Conservation (phyloP, 164 flowering plant species). For the Berberis thunbergii region DNA sequence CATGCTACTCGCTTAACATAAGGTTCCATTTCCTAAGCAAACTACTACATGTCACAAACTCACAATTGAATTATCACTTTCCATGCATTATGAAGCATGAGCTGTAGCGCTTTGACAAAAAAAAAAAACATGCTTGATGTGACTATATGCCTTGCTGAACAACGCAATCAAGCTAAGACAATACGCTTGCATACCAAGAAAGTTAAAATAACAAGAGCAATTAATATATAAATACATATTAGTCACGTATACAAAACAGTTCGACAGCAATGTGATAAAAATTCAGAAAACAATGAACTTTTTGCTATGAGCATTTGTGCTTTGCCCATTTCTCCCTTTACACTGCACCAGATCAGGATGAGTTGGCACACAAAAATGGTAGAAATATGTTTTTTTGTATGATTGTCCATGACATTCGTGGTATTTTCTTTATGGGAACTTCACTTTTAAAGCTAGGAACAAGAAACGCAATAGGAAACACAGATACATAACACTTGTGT, state of each 20-base stretch:
- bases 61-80: not conserved
- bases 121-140: not conserved
- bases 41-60: not conserved
- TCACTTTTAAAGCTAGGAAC: no score
- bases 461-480: no score
- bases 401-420: no score
- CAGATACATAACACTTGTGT: no score
- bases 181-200: not conserved
- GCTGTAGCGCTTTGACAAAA: not conserved
- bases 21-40: not conserved
- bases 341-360: no score
- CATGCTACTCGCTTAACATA: not conserved
- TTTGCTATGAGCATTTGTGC: no score
- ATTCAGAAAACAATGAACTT: no score
- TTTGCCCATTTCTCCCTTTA: no score
- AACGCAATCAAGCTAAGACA: not conserved
- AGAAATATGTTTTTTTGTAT: no score
- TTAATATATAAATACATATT: not conserved
- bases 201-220: not conserved
- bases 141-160: not conserved
- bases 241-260: not conserved
- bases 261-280: no score
- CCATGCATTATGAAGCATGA: not conserved
- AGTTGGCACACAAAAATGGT: no score
- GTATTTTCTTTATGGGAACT: no score